Conservation (phyloP, 306 rosid species). For the Fragaria ananassa region DNA sequence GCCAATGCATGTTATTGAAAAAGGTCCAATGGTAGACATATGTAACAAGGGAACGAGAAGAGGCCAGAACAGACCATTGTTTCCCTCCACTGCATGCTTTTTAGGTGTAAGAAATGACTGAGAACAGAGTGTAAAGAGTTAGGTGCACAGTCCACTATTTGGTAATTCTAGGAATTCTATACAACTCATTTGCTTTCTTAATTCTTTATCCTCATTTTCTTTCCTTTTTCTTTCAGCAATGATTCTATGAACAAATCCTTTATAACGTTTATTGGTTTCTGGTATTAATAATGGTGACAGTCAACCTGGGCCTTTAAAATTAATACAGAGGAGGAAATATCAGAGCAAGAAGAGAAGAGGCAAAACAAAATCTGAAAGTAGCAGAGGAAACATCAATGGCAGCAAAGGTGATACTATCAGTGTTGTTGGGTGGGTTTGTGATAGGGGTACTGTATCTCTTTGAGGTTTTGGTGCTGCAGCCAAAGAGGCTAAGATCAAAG, state of each 20-base stretch:
- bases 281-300: background rate
- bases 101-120: background rate
- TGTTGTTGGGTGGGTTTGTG: slow-evolving; percentile 32
- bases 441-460: slow-evolving; percentile 19
- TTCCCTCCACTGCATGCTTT: background rate
- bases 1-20: no score
- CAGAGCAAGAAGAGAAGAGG: background rate
- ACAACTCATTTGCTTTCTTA: background rate
- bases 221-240: background rate
- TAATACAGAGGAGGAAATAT: background rate
- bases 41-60: no score
- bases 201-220: background rate
- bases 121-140: background rate
- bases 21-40: no score
- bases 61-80: no score
- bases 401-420: background rate
- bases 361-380: background rate
- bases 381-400: slow-evolving; percentile 5
- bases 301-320: background rate
- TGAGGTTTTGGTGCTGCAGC: slow-evolving; percentile 33
- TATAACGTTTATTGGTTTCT: background rate
- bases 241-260: background rate
- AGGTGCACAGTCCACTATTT: background rate
- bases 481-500: slow-evolving; percentile 46
- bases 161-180: background rate